These are phyloP conservation scores for Neopestalotiopsis sp. DNA, from an alignment of 2,329 filamentous ascomycete species.

Conservation along the genomic window DNA sequence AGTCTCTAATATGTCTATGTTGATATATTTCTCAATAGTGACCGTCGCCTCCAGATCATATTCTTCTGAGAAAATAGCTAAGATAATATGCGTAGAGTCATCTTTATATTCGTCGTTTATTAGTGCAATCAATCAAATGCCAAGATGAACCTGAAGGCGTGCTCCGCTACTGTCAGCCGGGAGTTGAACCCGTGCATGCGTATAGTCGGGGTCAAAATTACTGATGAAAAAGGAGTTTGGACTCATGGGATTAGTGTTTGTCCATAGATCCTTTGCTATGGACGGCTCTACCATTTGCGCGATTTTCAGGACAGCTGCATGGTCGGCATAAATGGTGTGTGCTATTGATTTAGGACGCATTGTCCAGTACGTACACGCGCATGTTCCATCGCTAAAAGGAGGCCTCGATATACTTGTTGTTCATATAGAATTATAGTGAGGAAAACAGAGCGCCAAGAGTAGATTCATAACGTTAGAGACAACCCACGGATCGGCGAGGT, in stretches of 20 bases:
- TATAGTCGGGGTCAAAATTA: too few relatives aligned
- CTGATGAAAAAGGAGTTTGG: background rate
- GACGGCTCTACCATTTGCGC: background rate
- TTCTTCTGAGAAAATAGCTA: too few relatives aligned
- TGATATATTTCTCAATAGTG: too few relatives aligned
- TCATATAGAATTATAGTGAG: background rate
- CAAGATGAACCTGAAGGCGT: too few relatives aligned
- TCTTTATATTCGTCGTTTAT: too few relatives aligned
- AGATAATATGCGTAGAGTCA: too few relatives aligned
- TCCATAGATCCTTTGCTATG: background rate
- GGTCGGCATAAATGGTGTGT: background rate
- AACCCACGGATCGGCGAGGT: background rate
- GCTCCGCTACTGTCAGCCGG: too few relatives aligned
- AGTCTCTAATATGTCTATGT: too few relatives aligned
- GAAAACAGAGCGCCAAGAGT: background rate
- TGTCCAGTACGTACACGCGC: background rate
- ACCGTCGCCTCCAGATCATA: too few relatives aligned
- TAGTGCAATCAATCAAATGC: too few relatives aligned
- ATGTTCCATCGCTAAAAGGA: constrained; percentile 9
- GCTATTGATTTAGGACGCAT: background rate
- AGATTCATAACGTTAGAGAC: background rate
- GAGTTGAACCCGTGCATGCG: too few relatives aligned
- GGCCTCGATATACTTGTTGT: constrained; percentile 1
- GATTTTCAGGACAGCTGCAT: constrained; percentile 7
- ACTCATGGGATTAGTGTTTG: background rate